A percentile compares a stretch with the other conserved stretches of the same genome.
These are phyloP conservation scores for Fusarium verticillioides DNA, from an alignment of 2,329 filamentous ascomycete species.

Conservation along the genomic window DNA sequence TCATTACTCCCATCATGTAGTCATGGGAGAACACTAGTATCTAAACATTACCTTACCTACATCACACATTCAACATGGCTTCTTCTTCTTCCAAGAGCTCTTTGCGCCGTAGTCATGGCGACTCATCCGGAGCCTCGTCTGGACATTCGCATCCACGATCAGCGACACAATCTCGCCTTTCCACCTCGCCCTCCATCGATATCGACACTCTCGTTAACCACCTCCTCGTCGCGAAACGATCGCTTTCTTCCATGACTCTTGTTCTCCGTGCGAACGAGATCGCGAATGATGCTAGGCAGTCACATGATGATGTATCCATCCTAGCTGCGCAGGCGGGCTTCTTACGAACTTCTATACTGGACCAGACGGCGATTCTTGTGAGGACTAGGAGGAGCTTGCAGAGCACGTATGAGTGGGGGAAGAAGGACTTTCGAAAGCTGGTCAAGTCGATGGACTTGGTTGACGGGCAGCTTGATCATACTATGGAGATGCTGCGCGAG, in stretches of 20 bases:
- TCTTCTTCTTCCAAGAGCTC: constrained; percentile 49
- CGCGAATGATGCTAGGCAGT: constrained; percentile 77
- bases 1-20: constrained; percentile 39
- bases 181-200: constrained; percentile 42
- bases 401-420: constrained; percentile 66
- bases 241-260: constrained; percentile 82
- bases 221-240: constrained; percentile 87
- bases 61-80: constrained; percentile 46
- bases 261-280: constrained; percentile 90
- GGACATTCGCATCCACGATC: constrained; percentile 47
- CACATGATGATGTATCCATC: constrained; percentile 82
- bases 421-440: constrained; percentile 69
- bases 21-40: constrained; percentile 22
- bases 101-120: constrained; percentile 50
- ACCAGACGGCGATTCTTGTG: constrained; percentile 64
- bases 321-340: constrained; percentile 77
- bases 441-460: constrained; percentile 74
- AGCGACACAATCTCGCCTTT: constrained; percentile 44
- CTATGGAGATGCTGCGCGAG: constrained; percentile 71
- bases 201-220: constrained; percentile 85
- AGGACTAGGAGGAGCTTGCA: constrained; percentile 64
- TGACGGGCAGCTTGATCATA: constrained; percentile 71
- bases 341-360: constrained; percentile 69
- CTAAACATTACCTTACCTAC: background rate
- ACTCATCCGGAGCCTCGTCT: constrained; percentile 51